Conservation (phyloP, 352 stramenopile genomes). For the Peronospora destructor region DNA sequence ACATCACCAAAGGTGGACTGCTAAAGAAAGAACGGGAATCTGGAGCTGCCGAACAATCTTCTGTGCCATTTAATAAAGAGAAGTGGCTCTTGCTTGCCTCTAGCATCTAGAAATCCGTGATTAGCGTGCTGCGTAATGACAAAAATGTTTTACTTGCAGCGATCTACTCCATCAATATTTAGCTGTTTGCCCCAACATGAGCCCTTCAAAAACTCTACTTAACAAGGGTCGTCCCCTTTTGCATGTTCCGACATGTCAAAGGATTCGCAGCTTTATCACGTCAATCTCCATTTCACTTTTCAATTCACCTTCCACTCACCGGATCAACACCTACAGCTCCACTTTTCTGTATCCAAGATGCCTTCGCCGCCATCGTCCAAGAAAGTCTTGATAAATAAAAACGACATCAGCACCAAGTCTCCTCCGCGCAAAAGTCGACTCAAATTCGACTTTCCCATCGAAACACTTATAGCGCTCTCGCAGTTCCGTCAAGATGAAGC, state of each 20-base stretch:
- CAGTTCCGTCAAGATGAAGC: constrained; percentile 50
- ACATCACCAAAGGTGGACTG: background rate
- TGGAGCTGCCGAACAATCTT: constrained; percentile 12
- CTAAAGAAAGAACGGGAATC: constrained; percentile 10
- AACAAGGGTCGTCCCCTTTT: constrained; percentile 1
- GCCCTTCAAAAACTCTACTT: constrained; percentile 3
- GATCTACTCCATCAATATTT: constrained; percentile 11
- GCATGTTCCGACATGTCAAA: constrained; percentile 1
- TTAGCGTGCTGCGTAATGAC: background rate
- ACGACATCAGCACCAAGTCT: constrained; percentile 2
- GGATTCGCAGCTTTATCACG: background rate
- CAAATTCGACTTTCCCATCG: constrained; percentile 40
- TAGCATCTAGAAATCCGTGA: constrained; percentile 23
- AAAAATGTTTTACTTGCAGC: background rate
- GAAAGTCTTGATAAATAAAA: background rate
- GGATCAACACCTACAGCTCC: background rate
- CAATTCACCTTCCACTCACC: constrained; percentile 15
- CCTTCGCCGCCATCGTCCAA: background rate
- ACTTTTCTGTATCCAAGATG: background rate
- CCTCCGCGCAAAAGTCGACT: constrained; percentile 32
- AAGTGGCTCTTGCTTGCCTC: constrained; percentile 8
- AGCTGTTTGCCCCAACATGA: constrained; percentile 8
- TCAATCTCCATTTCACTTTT: constrained; percentile 19
- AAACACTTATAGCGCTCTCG: constrained; percentile 34
- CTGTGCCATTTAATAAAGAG: constrained; percentile 9